Base-by-base conservation (phyloP, 192 early-diverging fungal genomes). In the Entrophospora sp. region DNA sequence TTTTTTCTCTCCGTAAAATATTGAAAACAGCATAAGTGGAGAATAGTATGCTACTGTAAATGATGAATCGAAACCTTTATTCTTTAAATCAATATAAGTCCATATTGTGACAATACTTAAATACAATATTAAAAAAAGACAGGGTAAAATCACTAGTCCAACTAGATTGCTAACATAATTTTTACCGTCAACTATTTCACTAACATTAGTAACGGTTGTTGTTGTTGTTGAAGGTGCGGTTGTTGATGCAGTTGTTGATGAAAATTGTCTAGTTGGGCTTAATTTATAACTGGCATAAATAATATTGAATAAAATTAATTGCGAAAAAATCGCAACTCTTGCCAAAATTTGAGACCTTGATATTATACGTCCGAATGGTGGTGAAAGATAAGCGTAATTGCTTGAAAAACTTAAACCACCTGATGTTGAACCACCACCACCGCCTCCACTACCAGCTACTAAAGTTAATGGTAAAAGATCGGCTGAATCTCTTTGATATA, bases 1-100 rank as follows among this genome's bases (percentile, higher is more conserved):
- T 51, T 66, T 66, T 40, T 66, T 66, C 28, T 66, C 64, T 14
- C 30, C 45, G n/a, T 53, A 66, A 66, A 66, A 66, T 40, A 66
- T 30, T 30, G 64, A 66, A 36, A 66, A 52, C 16, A 66, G 16
- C 64, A 66, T 66, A 16, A 66, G 18, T n/a, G 64, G 64, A 0
- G 64, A 66, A 53, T 66, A 66, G 40, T 66, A 66, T 12, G 53
- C 14, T 37, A 55, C 28, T 5, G 64, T 66, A 25, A 66, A 66
- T n/a, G 49, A 12, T 36, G 64, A n/a, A 48, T 66, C 34, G 40
- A 28, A 66, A 36, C 32, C 64, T 37, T 66, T 66, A 22, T 52
- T 66, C 30, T 20, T 7, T 8, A 66, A 25, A 12, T 66, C 64
- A 24, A 66, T 14, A 42, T 51, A 51, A 32, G 64, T 66, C 64